These are phyloP conservation scores for Blastocystis sp. DNA, from an alignment of 352 stramenopile genomes.

Conservation along the genomic window DNA sequence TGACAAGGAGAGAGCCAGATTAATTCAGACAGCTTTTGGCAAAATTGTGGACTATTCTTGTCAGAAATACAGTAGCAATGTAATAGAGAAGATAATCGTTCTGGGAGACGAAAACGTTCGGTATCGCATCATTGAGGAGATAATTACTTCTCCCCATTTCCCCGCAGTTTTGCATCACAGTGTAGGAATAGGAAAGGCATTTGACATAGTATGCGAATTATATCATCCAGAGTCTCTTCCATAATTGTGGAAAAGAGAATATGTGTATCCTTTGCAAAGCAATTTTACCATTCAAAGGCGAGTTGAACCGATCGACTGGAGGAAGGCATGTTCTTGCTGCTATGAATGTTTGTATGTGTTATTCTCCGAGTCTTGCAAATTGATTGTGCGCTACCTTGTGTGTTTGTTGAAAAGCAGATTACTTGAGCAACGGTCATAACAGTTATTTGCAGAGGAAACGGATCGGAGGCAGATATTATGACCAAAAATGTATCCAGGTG, in stretches of 20 bases:
- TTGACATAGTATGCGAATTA: conserved; percentile 88
- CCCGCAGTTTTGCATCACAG: conserved; percentile 59
- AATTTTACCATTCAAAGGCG: neutral
- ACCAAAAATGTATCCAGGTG: too few species aligned
- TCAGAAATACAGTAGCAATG: conserved; percentile 96
- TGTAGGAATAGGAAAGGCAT: neutral
- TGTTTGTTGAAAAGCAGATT: neutral
- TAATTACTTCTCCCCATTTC: conserved; percentile 67
- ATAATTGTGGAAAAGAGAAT: conserved; percentile 47
- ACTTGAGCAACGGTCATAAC: too few species aligned
- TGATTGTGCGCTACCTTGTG: neutral
- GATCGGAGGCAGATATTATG: too few species aligned
- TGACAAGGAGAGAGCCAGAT: neutral
- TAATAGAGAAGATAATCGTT: conserved; percentile 95
- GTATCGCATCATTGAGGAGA: conserved; percentile 73
- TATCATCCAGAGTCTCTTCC: conserved; percentile 88
- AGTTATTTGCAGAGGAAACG: too few species aligned
- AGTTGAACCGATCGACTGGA: neutral
- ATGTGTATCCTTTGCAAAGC: neutral
- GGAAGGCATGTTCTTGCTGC: neutral
- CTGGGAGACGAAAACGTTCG: conserved; percentile 75
- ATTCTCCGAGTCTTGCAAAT: neutral
- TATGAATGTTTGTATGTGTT: neutral
- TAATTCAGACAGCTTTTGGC: conserved; percentile 67
- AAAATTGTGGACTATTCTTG: conserved; percentile 87